A percentile compares a stretch with the other conserved stretches of the same genome.
These are phyloP conservation scores for Thalia dealbata DNA, from an alignment of 176 grass and related monocot genomes.

Conservation along the genomic window DNA sequence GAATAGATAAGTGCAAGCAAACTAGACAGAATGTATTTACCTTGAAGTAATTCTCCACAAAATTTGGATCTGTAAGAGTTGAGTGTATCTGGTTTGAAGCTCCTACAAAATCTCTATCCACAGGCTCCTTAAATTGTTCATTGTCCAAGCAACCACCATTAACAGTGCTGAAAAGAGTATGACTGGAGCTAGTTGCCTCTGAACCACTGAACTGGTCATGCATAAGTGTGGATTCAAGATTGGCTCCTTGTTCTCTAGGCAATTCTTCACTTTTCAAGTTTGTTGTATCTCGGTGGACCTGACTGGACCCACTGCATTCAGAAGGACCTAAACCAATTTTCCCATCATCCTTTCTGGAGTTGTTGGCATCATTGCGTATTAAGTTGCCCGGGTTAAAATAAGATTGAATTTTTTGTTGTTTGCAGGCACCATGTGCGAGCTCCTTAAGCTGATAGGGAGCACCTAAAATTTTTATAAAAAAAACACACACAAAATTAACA, in stretches of 20 bases:
- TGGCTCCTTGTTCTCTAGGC: constrained; percentile 33
- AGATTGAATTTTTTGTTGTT: constrained; percentile 80
- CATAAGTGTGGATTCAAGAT: constrained; percentile 27
- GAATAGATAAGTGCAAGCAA: neutral
- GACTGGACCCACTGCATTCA: constrained; percentile 25
- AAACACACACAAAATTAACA: neutral
- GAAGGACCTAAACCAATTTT: constrained; percentile 24
- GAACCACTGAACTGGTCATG: constrained; percentile 17
- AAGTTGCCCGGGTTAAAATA: constrained; percentile 63
- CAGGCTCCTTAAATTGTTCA: constrained; percentile 12
- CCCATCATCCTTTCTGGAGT: constrained; percentile 15
- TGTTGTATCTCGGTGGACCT: constrained; percentile 17
- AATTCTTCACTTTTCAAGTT: constrained; percentile 23
- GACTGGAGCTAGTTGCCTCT: constrained; percentile 29
- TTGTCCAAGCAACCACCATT: constrained; percentile 29
- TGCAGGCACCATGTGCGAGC: constrained; percentile 34
- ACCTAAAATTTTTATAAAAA: constrained; percentile 41
- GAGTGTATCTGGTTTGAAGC: constrained; percentile 55
- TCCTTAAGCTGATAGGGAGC: constrained; percentile 61
- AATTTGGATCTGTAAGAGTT: constrained; percentile 77
- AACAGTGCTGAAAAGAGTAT: constrained; percentile 34
- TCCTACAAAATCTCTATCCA: constrained; percentile 31
- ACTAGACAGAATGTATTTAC: constrained; percentile 15
- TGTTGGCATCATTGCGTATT: constrained; percentile 22
- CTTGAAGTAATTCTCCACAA: constrained; percentile 99